Percentiles rank a stretch among this genome's conserved stretches.
Conservation (phyloP, 2,329 filamentous ascomycete genomes). For the Aspergillus novoparasiticus region DNA sequence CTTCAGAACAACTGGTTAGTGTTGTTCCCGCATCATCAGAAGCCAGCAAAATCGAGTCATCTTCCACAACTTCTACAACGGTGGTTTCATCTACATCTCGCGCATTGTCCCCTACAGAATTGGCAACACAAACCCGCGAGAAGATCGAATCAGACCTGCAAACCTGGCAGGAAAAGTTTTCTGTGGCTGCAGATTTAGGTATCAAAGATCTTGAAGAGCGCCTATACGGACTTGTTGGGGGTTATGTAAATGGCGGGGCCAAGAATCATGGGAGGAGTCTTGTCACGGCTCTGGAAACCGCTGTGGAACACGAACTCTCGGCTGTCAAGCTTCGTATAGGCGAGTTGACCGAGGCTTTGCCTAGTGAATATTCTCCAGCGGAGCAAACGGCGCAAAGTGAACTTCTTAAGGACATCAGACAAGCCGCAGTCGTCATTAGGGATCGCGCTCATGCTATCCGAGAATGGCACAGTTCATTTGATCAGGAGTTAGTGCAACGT, state of each 20-base stretch:
- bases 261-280: conserved; percentile 49
- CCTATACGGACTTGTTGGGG: conserved; percentile 70
- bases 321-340: conserved; percentile 70
- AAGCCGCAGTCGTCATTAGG: conserved; percentile 73
- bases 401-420: conserved; percentile 61
- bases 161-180: conserved; percentile 86
- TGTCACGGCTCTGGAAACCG: conserved; percentile 68
- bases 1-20: conserved; percentile 25
- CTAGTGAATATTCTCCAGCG: conserved; percentile 59
- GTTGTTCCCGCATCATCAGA: conserved; percentile 24
- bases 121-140: conserved; percentile 53
- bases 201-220: conserved; percentile 66
- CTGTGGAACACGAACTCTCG: conserved; percentile 64
- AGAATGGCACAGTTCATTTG: conserved; percentile 73
- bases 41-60: conserved; percentile 18
- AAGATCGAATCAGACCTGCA: conserved; percentile 77
- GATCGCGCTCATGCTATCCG: conserved; percentile 75
- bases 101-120: conserved; percentile 48
- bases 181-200: conserved; percentile 81
- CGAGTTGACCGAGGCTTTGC: conserved; percentile 55
- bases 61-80: conserved; percentile 28
- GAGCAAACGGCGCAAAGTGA: conserved; percentile 56
- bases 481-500: conserved; percentile 67
- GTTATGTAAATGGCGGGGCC: conserved; percentile 68
- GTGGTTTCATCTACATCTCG: conserved; percentile 30